Conservation (phyloP, 2,329 filamentous ascomycete genomes). For the Tolypocladium paradoxum region DNA sequence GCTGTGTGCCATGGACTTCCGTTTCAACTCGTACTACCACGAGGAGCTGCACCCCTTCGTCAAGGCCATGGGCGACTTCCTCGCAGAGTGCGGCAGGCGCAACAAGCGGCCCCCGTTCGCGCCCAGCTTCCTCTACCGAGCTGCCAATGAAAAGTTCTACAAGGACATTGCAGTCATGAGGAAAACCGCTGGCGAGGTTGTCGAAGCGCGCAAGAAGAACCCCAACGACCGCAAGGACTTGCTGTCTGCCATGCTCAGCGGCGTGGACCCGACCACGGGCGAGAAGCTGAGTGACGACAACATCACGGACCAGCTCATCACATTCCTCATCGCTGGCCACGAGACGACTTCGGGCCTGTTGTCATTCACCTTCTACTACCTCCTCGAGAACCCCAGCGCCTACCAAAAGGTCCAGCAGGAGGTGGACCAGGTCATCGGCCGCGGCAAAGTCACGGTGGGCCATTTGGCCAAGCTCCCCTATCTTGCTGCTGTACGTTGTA, state of each 20-base stretch:
- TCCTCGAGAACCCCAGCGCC: slow-evolving; percentile 51
- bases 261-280: slow-evolving; percentile 56
- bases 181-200: slow-evolving; percentile 45
- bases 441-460: slow-evolving; percentile 43
- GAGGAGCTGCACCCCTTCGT: slow-evolving; percentile 62
- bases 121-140: slow-evolving; percentile 37
- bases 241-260: slow-evolving; percentile 58
- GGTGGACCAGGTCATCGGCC: slow-evolving; percentile 54
- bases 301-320: slow-evolving; percentile 62
- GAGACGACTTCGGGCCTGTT: slow-evolving; percentile 61
- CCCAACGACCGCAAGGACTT: slow-evolving; percentile 53
- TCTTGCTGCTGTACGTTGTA: slow-evolving; percentile 39
- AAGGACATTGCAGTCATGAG: slow-evolving; percentile 45
- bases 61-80: slow-evolving; percentile 52
- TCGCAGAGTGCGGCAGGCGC: slow-evolving; percentile 44
- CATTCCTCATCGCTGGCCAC: slow-evolving; percentile 60
- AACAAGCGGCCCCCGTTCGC: slow-evolving; percentile 33
- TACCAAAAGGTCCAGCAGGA: slow-evolving; percentile 55
- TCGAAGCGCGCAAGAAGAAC: slow-evolving; percentile 45
- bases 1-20: slow-evolving; percentile 58
- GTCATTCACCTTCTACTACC: slow-evolving; percentile 53
- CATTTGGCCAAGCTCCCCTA: slow-evolving; percentile 57
- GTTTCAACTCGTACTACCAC: slow-evolving; percentile 66
- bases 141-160: slow-evolving; percentile 38
- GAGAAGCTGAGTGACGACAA: slow-evolving; percentile 50